phyloP scores from a whole-genome alignment of 371 early-diverging fungal species.

The Mortierella sp. region DNA sequence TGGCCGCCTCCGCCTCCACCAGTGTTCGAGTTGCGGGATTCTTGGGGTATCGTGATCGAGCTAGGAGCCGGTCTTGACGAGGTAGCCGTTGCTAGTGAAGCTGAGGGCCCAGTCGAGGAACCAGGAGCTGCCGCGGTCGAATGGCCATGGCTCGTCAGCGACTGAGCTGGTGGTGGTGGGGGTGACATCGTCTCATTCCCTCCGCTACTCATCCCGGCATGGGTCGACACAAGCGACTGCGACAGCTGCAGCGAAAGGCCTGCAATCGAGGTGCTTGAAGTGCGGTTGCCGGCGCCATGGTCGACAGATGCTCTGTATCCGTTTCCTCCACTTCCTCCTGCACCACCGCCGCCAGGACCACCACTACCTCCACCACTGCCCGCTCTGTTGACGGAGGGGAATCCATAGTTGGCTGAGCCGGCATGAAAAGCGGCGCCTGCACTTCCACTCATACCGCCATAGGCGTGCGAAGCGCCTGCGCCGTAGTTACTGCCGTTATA shows the following conservation, averaged over 20 bases:
- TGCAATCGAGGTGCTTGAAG: conserved; percentile 21
- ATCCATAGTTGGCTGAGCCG: conserved; percentile 1
- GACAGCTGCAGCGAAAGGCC: conserved; percentile 30
- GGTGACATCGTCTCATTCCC: conserved; percentile 15
- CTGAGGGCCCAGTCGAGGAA: conserved; percentile 23
- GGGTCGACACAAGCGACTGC: conserved; percentile 23
- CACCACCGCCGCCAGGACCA: background rate
- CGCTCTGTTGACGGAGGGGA: background rate
- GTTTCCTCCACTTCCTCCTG: conserved; percentile 6
- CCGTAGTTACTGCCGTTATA: background rate
- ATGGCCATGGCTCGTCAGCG: background rate
- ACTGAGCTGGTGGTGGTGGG: conserved; percentile 1
- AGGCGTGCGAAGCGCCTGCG: conserved; percentile 23
- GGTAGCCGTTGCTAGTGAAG: conserved; percentile 2
- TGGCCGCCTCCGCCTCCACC: conserved; percentile 29
- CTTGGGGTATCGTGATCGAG: conserved; percentile 34
- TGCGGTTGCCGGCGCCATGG: conserved; percentile 21
- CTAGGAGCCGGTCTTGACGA: conserved; percentile 13
- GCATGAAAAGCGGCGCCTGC: conserved; percentile 9
- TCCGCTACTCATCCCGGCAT: conserved; percentile 14
- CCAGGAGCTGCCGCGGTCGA: background rate
- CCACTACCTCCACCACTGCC: background rate
- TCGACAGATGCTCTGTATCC: conserved; percentile 25
- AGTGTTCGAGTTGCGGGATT: conserved; percentile 20
- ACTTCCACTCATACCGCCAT: conserved; percentile 18